A percentile compares a stretch with the other conserved stretches of the same genome.
Conservation (phyloP, 768 basidiomycete genomes). For the Mycena galopus region DNA sequence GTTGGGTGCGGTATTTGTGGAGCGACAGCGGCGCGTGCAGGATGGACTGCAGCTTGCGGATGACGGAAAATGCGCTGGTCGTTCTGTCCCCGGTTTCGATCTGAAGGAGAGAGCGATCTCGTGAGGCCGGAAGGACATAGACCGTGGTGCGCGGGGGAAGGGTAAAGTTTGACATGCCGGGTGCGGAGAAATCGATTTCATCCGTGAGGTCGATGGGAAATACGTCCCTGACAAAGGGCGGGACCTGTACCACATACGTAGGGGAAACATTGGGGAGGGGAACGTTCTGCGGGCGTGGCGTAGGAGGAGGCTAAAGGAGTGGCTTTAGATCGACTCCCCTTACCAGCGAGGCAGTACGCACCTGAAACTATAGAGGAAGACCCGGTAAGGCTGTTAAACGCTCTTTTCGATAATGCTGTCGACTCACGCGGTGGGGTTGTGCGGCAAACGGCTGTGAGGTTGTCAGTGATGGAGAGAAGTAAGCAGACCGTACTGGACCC, state of each 20-base stretch:
- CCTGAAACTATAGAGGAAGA: slow-evolving; percentile 25
- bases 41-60: slow-evolving; percentile 13
- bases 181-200: slow-evolving; percentile 21
- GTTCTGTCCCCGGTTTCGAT: slow-evolving; percentile 1
- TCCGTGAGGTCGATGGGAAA: slow-evolving; percentile 23
- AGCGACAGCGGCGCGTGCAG: slow-evolving; percentile 10
- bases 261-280: slow-evolving; percentile 7
- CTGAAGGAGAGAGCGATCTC: slow-evolving; percentile 1
- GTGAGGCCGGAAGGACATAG: slow-evolving; percentile 10
- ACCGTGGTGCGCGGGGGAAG: slow-evolving; percentile 11
- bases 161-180: not conserved
- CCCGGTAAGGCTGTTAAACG: slow-evolving; percentile 20
- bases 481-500: not conserved
- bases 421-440: slow-evolving; percentile 10
- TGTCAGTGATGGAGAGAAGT: not conserved
- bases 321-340: not conserved
- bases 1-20: not conserved
- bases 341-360: slow-evolving; percentile 2
- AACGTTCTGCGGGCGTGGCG: slow-evolving; percentile 3
- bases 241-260: not conserved
- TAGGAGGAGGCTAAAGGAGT: slow-evolving; percentile 15
- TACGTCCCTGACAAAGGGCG: not conserved
- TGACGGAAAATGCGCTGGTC: not conserved
- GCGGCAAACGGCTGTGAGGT: not conserved
- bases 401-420: not conserved